Base-by-base conservation (phyloP, 805 yeast genomes). In the Soucietia sequanensis region DNA sequence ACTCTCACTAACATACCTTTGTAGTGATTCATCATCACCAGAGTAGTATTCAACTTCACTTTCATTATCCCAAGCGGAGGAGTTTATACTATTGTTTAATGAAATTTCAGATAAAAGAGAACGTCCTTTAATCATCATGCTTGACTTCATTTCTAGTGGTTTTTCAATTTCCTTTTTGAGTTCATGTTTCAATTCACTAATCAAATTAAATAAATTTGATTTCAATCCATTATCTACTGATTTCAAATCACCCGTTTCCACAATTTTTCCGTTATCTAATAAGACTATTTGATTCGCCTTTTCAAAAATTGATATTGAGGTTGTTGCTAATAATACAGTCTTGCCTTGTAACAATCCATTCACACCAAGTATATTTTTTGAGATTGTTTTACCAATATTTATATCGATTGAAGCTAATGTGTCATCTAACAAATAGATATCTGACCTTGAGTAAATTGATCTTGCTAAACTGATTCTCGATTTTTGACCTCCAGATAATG, bases 401-500 rank as follows among this genome's bases (percentile, higher is more conserved):
- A 58, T 50, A 34, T 56, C 61, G 11, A 56, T 60, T 4, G 61
- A 58, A 4, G 54, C 47, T 24, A 56, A 44, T 5, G 55, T 42
- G 30, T 56, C 61, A 25, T 56, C 61, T 20, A 56, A 38, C 25
- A 56, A 40, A 35, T 51, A 55, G 6, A 56, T 39, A 27, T 56
- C 61, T 2, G 61, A 55, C 26, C 56, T 34, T 2, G 58, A 46
- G 32, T 56, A 56, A 11, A 56, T 50, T 1, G 61, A 60, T 26
- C 61, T 47, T 2, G 61, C 61, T 37, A 55, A 48, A 0, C 59
- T 51, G 9, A 56, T 45, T 33, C 61, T 43, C 6, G 60, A 60
- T 35, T 52, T 55, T 22, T 56, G 61, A 7, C 61, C 61, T 15
- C 60, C 61, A 6, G 60, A 54, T 14, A 56, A 48, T 8, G 58